These are phyloP conservation scores for Bonia amplexicaulis DNA, from an alignment of 176 grass and related monocot genomes.

Conservation along the genomic window DNA sequence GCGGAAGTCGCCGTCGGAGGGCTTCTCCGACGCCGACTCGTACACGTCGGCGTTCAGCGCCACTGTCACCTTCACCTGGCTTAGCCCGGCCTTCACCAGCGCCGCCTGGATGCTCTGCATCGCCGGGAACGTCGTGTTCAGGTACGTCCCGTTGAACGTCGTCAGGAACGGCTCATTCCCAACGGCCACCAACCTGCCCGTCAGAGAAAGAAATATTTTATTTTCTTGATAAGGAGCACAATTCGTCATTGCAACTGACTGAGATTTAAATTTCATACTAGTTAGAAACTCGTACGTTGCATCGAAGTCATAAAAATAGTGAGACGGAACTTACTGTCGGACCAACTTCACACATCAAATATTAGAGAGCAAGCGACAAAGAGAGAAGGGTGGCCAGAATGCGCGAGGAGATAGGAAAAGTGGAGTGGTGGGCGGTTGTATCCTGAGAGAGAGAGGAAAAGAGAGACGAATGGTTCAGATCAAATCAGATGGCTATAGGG, in stretches of 20 bases:
- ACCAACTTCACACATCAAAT: no score
- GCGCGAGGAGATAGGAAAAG: no score
- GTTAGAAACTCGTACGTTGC: no score
- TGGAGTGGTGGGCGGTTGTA: no score
- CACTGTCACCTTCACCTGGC: conserved; percentile 69
- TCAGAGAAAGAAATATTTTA: not conserved
- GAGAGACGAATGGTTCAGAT: no score
- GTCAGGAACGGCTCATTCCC: conserved; percentile 79
- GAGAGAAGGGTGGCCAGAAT: no score
- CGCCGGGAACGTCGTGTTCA: conserved; percentile 72
- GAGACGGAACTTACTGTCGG: no score
- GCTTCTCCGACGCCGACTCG: conserved; percentile 43
- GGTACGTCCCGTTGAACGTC: conserved; percentile 72
- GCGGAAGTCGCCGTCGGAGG: conserved; percentile 78
- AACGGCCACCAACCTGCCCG: conserved; percentile 58
- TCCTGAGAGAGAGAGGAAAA: no score
- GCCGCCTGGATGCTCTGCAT: conserved; percentile 80
- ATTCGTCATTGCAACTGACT: not conserved
- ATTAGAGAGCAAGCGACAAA: no score
- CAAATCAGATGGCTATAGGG: no score
- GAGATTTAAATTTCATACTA: not conserved
- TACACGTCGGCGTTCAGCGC: conserved; percentile 85
- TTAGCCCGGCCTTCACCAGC: conserved; percentile 56
- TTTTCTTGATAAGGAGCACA: not conserved
- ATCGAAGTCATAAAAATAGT: no score